phyloP scores from a whole-genome alignment of 352 stramenopile species.

The Pythium dissotocum region DNA sequence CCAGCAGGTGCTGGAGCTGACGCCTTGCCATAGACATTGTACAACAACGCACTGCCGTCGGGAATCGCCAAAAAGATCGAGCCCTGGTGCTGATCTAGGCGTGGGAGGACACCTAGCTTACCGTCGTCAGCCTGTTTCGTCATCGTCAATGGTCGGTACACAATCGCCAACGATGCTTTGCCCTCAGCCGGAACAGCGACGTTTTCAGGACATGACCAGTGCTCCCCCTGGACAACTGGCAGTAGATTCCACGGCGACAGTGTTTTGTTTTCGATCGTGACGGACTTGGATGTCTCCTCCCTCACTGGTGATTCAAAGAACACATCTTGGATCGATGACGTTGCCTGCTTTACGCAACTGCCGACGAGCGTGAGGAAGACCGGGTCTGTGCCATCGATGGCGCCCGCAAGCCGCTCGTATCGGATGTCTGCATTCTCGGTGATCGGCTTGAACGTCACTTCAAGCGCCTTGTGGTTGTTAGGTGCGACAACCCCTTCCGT shows the following conservation, averaged over 20 bases:
- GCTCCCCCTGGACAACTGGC: conserved; percentile 83
- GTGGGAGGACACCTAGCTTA: conserved; percentile 25
- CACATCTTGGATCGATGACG: conserved; percentile 87
- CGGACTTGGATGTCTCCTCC: conserved; percentile 51
- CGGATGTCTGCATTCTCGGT: conserved; percentile 85
- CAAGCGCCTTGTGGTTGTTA: conserved; percentile 86
- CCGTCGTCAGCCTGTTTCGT: conserved; percentile 38
- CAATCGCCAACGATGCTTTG: conserved; percentile 58
- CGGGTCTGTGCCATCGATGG: conserved; percentile 58
- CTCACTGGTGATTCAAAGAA: conserved; percentile 84
- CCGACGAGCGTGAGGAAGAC: conserved; percentile 80
- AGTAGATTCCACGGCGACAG: conserved; percentile 83
- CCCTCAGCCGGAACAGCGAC: conserved; percentile 76
- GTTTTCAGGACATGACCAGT: conserved; percentile 87
- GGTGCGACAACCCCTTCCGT: conserved; percentile 80
- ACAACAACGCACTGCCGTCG: conserved; percentile 87
- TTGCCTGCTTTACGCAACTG: conserved; percentile 84
- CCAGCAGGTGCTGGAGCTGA: conserved; percentile 45
- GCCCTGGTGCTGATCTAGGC: conserved; percentile 62
- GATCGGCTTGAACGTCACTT: conserved; percentile 89
- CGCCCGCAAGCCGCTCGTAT: conserved; percentile 76
- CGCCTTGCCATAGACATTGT: conserved; percentile 83
- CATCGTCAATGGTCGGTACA: conserved; percentile 89
- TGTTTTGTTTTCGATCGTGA: conserved; percentile 85
- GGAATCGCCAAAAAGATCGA: conserved; percentile 91